Evolutionary conservation across 2,329 filamentous ascomycete species (phyloP).

Genomic region (Colletotrichum somersetense): DNA sequence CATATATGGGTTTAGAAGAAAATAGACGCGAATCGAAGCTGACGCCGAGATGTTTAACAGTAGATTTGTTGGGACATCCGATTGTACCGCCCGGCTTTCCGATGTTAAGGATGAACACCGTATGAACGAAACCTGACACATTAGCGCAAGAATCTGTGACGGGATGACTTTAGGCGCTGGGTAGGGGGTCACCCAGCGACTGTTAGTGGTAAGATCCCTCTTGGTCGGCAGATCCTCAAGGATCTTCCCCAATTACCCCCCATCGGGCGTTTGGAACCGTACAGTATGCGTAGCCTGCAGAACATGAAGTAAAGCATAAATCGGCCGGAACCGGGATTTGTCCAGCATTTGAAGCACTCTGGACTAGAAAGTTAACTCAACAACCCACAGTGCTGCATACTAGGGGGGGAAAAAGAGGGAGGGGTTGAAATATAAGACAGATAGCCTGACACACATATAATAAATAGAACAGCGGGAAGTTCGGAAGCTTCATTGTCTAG

Average conservation of each 20-base stretch:
- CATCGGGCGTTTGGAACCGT: background rate
- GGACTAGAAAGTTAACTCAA: background rate
- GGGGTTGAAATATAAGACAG: background rate
- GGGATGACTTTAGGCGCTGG: constrained; percentile 10
- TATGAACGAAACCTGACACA: constrained; percentile 17
- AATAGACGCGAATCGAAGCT: background rate
- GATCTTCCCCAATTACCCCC: background rate
- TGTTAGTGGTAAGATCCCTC: constrained; percentile 17
- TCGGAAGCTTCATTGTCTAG: background rate
- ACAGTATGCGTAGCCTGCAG: background rate
- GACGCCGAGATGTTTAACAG: no score
- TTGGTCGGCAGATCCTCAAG: background rate
- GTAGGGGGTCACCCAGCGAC: background rate
- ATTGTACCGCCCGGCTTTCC: background rate
- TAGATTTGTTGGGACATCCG: background rate
- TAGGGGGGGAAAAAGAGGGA: background rate
- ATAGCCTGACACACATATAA: background rate
- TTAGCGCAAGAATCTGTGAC: constrained; percentile 2
- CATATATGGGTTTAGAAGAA: background rate
- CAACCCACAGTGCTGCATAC: background rate
- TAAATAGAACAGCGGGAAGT: background rate
- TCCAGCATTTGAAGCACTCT: background rate
- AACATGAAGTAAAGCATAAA: constrained; percentile 2
- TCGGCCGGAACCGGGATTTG: background rate
- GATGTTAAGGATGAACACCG: constrained; percentile 9